Percentiles rank a stretch among this genome's conserved stretches.
Conservation (phyloP, 352 stramenopile genomes). For the Aphanomyces cochlioides region DNA sequence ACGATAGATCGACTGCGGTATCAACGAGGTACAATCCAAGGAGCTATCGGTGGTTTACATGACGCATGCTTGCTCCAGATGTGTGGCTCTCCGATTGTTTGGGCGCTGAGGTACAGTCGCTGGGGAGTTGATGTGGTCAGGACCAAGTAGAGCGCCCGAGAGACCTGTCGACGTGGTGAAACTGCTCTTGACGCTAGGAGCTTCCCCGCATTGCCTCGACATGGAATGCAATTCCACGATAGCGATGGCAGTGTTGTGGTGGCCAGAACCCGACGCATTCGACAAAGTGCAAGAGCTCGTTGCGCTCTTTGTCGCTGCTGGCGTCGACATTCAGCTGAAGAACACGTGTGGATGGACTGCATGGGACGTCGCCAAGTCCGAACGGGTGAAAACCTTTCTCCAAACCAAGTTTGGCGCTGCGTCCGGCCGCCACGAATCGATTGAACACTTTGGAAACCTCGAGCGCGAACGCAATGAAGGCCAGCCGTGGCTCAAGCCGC, state of each 20-base stretch:
- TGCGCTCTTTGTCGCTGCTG: conserved; percentile 33
- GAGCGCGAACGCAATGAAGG: conserved; percentile 20
- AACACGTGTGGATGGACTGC: conserved; percentile 63
- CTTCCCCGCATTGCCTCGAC: conserved; percentile 48
- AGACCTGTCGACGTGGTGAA: conserved; percentile 49
- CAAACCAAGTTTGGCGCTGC: conserved; percentile 37
- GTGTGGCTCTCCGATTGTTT: conserved; percentile 12
- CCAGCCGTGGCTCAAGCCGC: conserved; percentile 19
- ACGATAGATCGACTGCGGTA: not conserved
- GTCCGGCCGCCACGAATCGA: conserved; percentile 43
- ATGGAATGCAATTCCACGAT: conserved; percentile 71
- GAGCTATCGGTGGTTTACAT: not conserved
- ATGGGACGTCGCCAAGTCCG: conserved; percentile 49
- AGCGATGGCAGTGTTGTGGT: conserved; percentile 46
- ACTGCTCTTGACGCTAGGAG: conserved; percentile 40
- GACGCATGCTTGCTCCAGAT: not conserved
- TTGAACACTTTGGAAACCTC: conserved; percentile 35
- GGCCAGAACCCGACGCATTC: conserved; percentile 30
- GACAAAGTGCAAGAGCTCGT: conserved; percentile 38
- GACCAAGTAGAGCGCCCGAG: conserved; percentile 1
- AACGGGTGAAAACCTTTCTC: conserved; percentile 45
- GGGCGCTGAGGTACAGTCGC: conserved; percentile 13
- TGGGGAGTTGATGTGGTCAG: not conserved
- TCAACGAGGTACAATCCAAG: conserved; percentile 12
- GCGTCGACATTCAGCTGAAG: conserved; percentile 64